Percentiles rank a stretch among this genome's conserved stretches.
Evolutionary conservation across 108 stramenopile species (phyloP).

Genomic region (Phaeodactylum tricornutum): DNA sequence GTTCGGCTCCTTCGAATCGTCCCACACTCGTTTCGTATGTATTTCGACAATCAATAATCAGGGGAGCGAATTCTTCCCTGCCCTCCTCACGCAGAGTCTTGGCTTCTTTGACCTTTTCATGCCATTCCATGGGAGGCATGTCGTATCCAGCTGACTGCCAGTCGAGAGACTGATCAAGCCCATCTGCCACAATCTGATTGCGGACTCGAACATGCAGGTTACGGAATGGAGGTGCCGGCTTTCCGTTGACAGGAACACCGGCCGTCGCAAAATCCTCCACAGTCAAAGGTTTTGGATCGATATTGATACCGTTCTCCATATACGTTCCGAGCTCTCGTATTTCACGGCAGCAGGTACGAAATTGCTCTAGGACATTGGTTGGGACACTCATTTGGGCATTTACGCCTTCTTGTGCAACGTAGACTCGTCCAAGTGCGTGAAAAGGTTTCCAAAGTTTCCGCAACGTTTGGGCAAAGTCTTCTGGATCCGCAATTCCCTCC

Average conservation of each 20-base stretch:
- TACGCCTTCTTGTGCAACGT: slow-evolving; percentile 90
- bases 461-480: slow-evolving; percentile 48
- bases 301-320: slow-evolving; percentile 86
- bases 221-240: slow-evolving; percentile 72
- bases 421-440: slow-evolving; percentile 82
- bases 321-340: slow-evolving; percentile 58
- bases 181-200: slow-evolving; percentile 93
- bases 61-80: slow-evolving; percentile 21
- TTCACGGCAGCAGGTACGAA: slow-evolving; percentile 41
- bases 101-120: slow-evolving; percentile 37
- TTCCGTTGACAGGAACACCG: slow-evolving; percentile 31
- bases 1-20: slow-evolving; percentile 79
- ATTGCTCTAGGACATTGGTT: slow-evolving; percentile 63
- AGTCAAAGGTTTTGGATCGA: slow-evolving; percentile 64
- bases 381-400: slow-evolving; percentile 98
- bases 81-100: background rate
- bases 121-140: slow-evolving; percentile 92
- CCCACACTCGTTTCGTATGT: slow-evolving; percentile 91
- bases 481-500: slow-evolving; percentile 48
- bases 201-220: slow-evolving; percentile 85
- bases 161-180: slow-evolving; percentile 69
- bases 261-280: slow-evolving; percentile 53
- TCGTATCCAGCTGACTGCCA: slow-evolving; percentile 86
- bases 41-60: slow-evolving; percentile 81
- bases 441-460: slow-evolving; percentile 75